These are phyloP conservation scores for Phaseolus coccineus DNA, from an alignment of 331 rosid species.

Conservation along the genomic window DNA sequence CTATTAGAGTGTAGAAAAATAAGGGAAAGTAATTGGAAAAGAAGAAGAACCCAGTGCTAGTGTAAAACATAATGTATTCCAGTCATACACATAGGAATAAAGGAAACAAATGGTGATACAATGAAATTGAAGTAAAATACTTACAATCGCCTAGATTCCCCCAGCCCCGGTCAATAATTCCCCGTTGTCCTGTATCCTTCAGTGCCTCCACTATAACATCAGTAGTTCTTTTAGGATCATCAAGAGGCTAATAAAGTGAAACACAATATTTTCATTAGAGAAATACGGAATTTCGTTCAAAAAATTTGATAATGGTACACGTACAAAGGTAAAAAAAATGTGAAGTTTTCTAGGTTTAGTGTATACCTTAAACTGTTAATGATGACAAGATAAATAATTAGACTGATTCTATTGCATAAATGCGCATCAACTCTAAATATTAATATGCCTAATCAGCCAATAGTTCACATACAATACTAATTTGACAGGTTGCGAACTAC, in stretches of 20 bases:
- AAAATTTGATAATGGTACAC: not conserved
- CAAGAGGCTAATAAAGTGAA: slow-evolving; percentile 78
- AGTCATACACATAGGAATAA: not conserved
- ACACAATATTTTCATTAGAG: slow-evolving; percentile 30
- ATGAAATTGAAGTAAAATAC: slow-evolving; percentile 46
- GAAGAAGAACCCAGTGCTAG: too few relatives aligned
- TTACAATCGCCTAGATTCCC: slow-evolving; percentile 88
- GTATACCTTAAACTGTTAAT: slow-evolving; percentile 20
- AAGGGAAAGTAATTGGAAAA: too few relatives aligned
- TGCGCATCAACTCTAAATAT: slow-evolving; percentile 2
- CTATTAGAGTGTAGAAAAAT: too few relatives aligned
- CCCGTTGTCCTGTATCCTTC: slow-evolving; percentile 81
- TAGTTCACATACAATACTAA: not conserved
- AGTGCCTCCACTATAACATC: slow-evolving; percentile 81
- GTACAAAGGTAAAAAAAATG: not conserved
- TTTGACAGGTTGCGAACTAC: not conserved
- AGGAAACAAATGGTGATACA: slow-evolving; percentile 16
- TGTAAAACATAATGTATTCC: too few relatives aligned
- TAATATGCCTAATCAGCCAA: not conserved
- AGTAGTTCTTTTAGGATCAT: slow-evolving; percentile 76
- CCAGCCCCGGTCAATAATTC: slow-evolving; percentile 91
- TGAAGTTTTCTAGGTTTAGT: slow-evolving; percentile 23
- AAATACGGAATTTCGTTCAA: slow-evolving; percentile 2
- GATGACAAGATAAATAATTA: slow-evolving; percentile 22
- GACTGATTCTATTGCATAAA: not conserved